These are phyloP conservation scores for Tolypocladium endophyticum DNA, from an alignment of 2,329 filamentous ascomycete genomes.

Conservation along the genomic window DNA sequence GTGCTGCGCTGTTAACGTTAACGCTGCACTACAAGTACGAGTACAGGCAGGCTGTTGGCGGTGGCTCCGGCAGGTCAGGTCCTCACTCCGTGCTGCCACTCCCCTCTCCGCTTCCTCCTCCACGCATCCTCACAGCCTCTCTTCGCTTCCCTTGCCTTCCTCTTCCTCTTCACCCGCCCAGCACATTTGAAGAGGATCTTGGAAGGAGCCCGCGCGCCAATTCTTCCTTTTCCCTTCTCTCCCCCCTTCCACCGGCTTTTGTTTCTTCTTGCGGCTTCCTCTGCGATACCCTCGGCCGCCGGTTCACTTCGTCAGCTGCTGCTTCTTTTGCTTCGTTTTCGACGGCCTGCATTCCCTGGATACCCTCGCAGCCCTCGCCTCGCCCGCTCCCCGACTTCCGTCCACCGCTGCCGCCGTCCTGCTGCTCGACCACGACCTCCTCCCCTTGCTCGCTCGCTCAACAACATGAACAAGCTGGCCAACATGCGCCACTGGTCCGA, in stretches of 20 bases:
- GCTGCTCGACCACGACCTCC: not conserved
- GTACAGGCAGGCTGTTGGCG: not conserved
- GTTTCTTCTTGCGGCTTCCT: not conserved
- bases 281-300: slow-evolving; percentile 7
- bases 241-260: slow-evolving; percentile 4
- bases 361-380: slow-evolving; percentile 14
- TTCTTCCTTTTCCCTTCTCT: slow-evolving; percentile 7
- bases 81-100: not conserved
- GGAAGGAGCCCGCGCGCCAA: slow-evolving; percentile 6
- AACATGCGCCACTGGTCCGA: slow-evolving; percentile 65
- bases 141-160: slow-evolving; percentile 2
- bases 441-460: slow-evolving; percentile 19
- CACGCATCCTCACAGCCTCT: slow-evolving; percentile 10
- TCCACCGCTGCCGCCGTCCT: slow-evolving; percentile 4
- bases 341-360: slow-evolving; percentile 6
- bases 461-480: slow-evolving; percentile 60
- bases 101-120: slow-evolving; percentile 6
- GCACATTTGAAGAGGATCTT: slow-evolving; percentile 4
- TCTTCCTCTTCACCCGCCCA: slow-evolving; percentile 3
- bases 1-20: not conserved
- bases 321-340: slow-evolving; percentile 9
- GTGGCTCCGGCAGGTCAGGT: not conserved
- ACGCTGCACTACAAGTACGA: not conserved
- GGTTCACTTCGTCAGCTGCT: slow-evolving; percentile 5
- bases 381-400: slow-evolving; percentile 7